Conservation (phyloP, 2,329 filamentous ascomycete species). For the Colletotrichum camelliae region DNA sequence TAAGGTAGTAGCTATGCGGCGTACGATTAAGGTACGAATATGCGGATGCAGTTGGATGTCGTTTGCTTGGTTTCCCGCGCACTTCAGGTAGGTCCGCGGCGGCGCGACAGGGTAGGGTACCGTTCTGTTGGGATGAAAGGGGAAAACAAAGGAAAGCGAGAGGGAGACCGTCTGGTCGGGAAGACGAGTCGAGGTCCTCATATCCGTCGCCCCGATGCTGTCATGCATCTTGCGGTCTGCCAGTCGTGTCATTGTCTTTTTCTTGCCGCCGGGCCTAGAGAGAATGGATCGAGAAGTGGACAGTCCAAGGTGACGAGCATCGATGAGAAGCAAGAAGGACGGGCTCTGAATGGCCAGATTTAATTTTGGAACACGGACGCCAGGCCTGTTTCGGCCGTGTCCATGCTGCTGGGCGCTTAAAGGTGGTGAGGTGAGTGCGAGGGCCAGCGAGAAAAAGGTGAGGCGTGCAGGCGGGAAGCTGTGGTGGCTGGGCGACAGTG, state of each 20-base stretch:
- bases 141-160: slow-evolving; percentile 3
- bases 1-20: neutral
- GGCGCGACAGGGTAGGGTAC: slow-evolving; percentile 2
- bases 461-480: neutral
- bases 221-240: slow-evolving; percentile 3
- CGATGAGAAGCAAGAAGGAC: neutral
- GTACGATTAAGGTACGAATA: neutral
- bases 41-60: neutral
- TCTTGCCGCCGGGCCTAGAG: slow-evolving; percentile 8
- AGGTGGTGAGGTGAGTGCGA: neutral
- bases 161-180: neutral
- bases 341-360: slow-evolving; percentile 6
- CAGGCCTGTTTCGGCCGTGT: slow-evolving; percentile 10
- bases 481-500: neutral
- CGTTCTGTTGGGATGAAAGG: slow-evolving; percentile 5
- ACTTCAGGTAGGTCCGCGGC: neutral
- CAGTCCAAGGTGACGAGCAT: slow-evolving; percentile 10
- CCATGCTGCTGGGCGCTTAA: slow-evolving; percentile 20
- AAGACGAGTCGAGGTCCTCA: slow-evolving; percentile 4
- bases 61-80: neutral
- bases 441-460: neutral
- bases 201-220: slow-evolving; percentile 2
- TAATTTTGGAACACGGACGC: slow-evolving; percentile 18
- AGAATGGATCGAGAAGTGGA: slow-evolving; percentile 12
- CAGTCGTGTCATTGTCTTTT: neutral